phyloP scores from a whole-genome alignment of 129 eudicot genomes.

The Gnaphalium uliginosum region DNA sequence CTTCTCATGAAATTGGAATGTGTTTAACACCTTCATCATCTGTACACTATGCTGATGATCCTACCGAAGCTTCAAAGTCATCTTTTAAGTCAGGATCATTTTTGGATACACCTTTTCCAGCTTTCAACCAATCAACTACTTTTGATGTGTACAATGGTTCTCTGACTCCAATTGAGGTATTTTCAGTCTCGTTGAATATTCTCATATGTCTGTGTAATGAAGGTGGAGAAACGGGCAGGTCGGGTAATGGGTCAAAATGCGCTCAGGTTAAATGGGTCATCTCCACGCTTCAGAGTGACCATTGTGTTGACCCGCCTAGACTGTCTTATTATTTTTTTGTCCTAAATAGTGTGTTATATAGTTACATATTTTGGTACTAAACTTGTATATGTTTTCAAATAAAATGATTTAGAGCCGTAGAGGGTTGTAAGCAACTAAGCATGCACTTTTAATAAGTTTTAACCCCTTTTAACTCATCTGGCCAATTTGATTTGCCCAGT shows the following conservation, averaged over 20 bases:
- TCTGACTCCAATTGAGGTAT: conserved; percentile 50
- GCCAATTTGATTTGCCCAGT: not conserved
- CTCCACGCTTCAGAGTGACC: not conserved
- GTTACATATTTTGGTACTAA: too few relatives aligned
- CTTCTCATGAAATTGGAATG: conserved; percentile 28
- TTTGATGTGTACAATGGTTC: conserved; percentile 36
- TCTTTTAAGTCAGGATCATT: conserved; percentile 38
- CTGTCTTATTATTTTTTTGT: not conserved
- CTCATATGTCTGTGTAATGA: not conserved
- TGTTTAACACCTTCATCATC: conserved; percentile 42
- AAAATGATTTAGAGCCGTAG: too few relatives aligned
- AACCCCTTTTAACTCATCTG: not conserved
- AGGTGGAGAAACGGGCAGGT: not conserved
- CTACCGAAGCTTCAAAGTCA: conserved; percentile 36
- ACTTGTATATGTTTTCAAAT: too few relatives aligned
- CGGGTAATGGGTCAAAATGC: not conserved
- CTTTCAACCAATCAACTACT: conserved; percentile 30
- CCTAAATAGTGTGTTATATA: not conserved
- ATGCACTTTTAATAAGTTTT: too few relatives aligned
- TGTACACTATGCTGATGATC: conserved; percentile 33
- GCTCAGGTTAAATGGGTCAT: not conserved
- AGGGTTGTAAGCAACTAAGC: too few relatives aligned
- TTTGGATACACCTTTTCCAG: conserved; percentile 29
- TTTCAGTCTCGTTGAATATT: not conserved
- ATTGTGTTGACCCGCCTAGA: not conserved